Evolutionary conservation across 2,329 filamentous ascomycete genomes (phyloP).

Genomic region (Aspergillus novofumigatus): DNA sequence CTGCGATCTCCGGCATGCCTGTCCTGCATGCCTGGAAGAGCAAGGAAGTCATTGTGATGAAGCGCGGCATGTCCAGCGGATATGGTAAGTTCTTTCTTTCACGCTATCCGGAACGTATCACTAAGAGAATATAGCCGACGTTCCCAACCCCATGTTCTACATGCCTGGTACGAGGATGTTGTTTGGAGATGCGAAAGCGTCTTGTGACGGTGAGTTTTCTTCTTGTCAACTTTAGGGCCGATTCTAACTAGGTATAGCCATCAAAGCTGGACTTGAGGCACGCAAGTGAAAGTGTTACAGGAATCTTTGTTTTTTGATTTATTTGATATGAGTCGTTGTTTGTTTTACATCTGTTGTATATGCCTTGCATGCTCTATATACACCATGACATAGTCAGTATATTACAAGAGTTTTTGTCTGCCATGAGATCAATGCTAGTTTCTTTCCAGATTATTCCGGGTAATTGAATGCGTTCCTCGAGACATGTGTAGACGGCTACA

Average conservation of each 20-base stretch:
- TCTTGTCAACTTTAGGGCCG: no score
- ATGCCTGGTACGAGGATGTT: conserved; percentile 88
- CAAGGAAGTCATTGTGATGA: conserved; percentile 91
- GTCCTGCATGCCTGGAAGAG: conserved; percentile 92
- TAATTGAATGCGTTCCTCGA: not conserved
- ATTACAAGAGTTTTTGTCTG: not conserved
- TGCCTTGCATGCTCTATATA: not conserved
- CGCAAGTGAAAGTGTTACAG: not conserved
- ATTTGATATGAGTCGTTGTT: not conserved
- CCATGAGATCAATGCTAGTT: not conserved
- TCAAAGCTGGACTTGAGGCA: not conserved
- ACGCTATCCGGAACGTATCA: not conserved
- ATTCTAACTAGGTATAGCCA: not conserved
- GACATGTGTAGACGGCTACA: not conserved
- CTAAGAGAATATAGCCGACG: conserved; percentile 59
- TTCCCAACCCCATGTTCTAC: conserved; percentile 90
- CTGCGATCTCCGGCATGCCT: conserved; percentile 86
- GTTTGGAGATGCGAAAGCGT: conserved; percentile 82
- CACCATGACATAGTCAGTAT: not conserved
- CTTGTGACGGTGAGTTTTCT: conserved; percentile 64
- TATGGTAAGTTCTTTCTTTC: conserved; percentile 58
- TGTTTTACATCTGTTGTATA: not conserved
- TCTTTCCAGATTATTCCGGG: no score
- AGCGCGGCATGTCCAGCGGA: conserved; percentile 81
- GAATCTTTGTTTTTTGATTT: not conserved